Conservation (phyloP, 306 rosid genomes). For the Vigna hirtella region DNA sequence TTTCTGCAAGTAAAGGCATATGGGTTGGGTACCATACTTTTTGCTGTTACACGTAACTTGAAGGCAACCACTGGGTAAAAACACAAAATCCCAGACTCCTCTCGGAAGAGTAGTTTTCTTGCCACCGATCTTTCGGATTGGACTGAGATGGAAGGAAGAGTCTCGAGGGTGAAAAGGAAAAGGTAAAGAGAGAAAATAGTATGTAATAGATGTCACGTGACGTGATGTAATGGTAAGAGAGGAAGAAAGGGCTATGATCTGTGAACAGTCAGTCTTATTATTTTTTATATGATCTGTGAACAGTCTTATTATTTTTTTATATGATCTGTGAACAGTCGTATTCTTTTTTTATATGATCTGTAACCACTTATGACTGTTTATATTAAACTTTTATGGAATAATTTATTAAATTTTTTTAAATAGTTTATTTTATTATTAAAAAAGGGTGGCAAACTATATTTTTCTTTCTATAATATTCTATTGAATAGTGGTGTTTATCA, state of each 20-base stretch:
- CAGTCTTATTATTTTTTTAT: too few species aligned
- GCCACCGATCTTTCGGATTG: not conserved
- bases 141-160: not conserved
- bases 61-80: conserved; percentile 21
- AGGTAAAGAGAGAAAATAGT: not conserved
- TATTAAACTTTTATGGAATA: too few species aligned
- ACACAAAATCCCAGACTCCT: conserved; percentile 13
- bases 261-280: too few species aligned
- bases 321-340: too few species aligned
- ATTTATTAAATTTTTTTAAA: too few species aligned
- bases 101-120: conserved; percentile 20
- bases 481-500: conserved; percentile 9
- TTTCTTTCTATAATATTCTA: not conserved
- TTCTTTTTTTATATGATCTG: too few species aligned
- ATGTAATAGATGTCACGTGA: not conserved
- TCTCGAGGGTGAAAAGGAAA: not conserved
- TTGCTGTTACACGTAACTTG: conserved; percentile 22
- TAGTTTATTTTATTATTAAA: too few species aligned
- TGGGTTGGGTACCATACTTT: conserved; percentile 14
- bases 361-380: too few species aligned
- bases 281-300: too few species aligned
- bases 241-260: not conserved
- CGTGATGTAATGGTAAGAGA: not conserved
- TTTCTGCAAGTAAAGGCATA: conserved; percentile 13
- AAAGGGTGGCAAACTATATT: too few species aligned